A percentile compares a stretch with the other conserved stretches of the same genome.
phyloP scores from a whole-genome alignment of 495 filamentous ascomycete species.

The Penicillium paxilli region DNA sequence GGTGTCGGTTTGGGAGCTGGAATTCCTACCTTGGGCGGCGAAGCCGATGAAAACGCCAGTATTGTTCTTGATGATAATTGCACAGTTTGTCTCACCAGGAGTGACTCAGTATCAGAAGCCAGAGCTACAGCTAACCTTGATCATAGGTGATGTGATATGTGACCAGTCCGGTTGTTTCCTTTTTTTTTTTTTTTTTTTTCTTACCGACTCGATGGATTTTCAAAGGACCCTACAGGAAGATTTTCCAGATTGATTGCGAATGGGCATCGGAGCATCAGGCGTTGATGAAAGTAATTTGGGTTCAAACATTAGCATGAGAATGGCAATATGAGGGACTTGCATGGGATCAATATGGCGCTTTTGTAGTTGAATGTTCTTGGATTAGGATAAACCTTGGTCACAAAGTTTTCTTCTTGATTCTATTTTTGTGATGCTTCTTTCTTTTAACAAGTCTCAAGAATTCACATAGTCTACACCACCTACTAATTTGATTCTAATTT shows the following conservation, averaged over 20 bases:
- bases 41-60: constrained; percentile 15
- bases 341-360: not conserved
- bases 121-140: not conserved
- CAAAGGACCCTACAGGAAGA: not conserved
- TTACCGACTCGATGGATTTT: too few relatives aligned
- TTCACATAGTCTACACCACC: too few relatives aligned
- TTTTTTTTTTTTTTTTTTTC: not conserved
- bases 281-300: not conserved
- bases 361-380: not conserved
- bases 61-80: constrained; percentile 49
- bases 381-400: too few relatives aligned
- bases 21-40: constrained; percentile 4
- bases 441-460: not conserved
- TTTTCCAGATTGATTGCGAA: not conserved
- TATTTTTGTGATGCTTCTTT: not conserved
- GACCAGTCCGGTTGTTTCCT: too few relatives aligned
- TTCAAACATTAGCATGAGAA: not conserved
- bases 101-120: not conserved
- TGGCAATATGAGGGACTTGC: not conserved
- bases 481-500: too few relatives aligned
- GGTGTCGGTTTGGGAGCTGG: not conserved
- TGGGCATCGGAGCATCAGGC: not conserved
- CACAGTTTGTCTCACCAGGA: constrained; percentile 22
- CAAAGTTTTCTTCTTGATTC: too few relatives aligned
- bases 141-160: constrained; percentile 28